These are phyloP conservation scores for Diaporthe vexans DNA, from an alignment of 2,329 filamentous ascomycete genomes.

Conservation along the genomic window DNA sequence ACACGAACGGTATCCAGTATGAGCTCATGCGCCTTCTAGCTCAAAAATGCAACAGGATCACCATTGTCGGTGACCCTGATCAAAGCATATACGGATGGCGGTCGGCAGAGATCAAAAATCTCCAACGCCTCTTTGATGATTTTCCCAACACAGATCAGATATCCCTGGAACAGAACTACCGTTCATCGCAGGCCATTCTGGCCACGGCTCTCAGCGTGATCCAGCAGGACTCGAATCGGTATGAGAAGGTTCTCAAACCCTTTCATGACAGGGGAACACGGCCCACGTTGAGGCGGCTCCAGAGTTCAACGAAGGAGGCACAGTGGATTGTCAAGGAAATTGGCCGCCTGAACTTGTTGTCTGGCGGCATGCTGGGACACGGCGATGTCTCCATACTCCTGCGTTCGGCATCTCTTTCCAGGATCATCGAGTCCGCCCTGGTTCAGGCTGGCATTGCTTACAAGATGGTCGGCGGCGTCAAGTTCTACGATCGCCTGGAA, in stretches of 20 bases:
- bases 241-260: slow-evolving; percentile 83
- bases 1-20: slow-evolving; percentile 96
- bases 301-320: slow-evolving; percentile 79
- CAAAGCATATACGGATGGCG: slow-evolving; percentile 98
- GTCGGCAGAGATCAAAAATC: slow-evolving; percentile 91
- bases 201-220: slow-evolving; percentile 87
- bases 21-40: slow-evolving; percentile 93
- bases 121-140: slow-evolving; percentile 81
- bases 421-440: slow-evolving; percentile 87
- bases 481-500: slow-evolving; percentile 93
- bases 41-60: slow-evolving; percentile 80
- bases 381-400: slow-evolving; percentile 89
- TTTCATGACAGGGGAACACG: slow-evolving; percentile 84
- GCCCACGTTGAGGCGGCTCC: slow-evolving; percentile 84
- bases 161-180: slow-evolving; percentile 93
- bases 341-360: slow-evolving; percentile 76
- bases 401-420: slow-evolving; percentile 85
- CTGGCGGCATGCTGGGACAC: slow-evolving; percentile 78
- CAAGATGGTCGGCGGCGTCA: slow-evolving; percentile 89
- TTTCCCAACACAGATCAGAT: slow-evolving; percentile 86
- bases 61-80: slow-evolving; percentile 95
- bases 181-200: slow-evolving; percentile 89
- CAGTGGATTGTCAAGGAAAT: slow-evolving; percentile 92
- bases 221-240: slow-evolving; percentile 86
- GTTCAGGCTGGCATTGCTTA: slow-evolving; percentile 88